phyloP scores from a whole-genome alignment of 2,329 filamentous ascomycete species.

The Lithohypha guttulata region DNA sequence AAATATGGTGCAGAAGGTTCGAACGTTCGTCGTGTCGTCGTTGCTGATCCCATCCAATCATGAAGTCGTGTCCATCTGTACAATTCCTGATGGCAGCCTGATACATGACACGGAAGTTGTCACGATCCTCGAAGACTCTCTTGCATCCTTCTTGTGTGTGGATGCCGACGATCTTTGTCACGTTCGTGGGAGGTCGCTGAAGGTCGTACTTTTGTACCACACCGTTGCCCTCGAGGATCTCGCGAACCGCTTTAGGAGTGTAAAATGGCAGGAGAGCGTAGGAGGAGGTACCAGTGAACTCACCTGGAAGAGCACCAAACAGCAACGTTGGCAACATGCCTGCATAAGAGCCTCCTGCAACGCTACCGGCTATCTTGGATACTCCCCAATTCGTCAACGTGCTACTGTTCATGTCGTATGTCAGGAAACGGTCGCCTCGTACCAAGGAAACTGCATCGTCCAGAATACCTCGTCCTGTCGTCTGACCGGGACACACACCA shows the following conservation, averaged over 20 bases:
- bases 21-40: constrained; percentile 33
- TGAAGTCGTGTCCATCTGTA: constrained; percentile 38
- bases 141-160: constrained; percentile 42
- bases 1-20: constrained; percentile 35
- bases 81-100: constrained; percentile 32
- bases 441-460: constrained; percentile 40
- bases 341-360: constrained; percentile 34
- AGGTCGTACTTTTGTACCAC: constrained; percentile 38
- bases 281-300: constrained; percentile 39
- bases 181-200: constrained; percentile 31
- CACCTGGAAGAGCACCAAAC: constrained; percentile 37
- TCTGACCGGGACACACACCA: constrained; percentile 37
- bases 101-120: constrained; percentile 40
- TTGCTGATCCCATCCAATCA: constrained; percentile 37
- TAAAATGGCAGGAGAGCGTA: constrained; percentile 43
- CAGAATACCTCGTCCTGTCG: constrained; percentile 37
- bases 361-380: constrained; percentile 30
- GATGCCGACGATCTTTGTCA: constrained; percentile 35
- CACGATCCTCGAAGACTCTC: constrained; percentile 39
- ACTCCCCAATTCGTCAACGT: constrained; percentile 43
- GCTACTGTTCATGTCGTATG: constrained; percentile 39
- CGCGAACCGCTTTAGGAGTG: constrained; percentile 38
- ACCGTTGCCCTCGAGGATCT: constrained; percentile 38
- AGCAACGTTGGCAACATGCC: constrained; percentile 36
- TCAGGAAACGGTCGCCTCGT: constrained; percentile 37